A percentile compares a stretch with the other conserved stretches of the same genome.
These are phyloP conservation scores for Neurospora discreta DNA, from an alignment of 495 filamentous ascomycete species.

Conservation along the genomic window DNA sequence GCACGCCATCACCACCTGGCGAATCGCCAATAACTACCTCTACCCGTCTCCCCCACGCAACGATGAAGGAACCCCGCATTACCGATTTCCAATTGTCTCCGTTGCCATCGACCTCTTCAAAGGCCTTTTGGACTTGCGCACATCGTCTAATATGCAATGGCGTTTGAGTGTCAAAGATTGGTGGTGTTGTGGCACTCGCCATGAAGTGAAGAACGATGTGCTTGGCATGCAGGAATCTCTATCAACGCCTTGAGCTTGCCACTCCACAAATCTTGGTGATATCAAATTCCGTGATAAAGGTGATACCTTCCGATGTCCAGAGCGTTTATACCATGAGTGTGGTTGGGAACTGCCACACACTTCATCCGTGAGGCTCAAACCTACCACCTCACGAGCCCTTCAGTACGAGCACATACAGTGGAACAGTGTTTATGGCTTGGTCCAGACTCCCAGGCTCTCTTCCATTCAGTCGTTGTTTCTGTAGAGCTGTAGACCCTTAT, in stretches of 20 bases:
- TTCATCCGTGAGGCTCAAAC: not conserved
- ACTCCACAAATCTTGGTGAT: no score
- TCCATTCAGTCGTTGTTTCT: not conserved
- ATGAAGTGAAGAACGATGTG: no score
- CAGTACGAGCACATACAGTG: not conserved
- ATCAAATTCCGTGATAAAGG: no score
- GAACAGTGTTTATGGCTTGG: not conserved
- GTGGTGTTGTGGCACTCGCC: not conserved
- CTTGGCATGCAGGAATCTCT: no score
- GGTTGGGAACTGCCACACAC: not conserved
- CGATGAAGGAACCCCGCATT: not conserved
- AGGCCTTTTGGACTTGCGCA: not conserved
- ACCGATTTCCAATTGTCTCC: not conserved
- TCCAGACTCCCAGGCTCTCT: not conserved
- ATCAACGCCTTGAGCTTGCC: no score
- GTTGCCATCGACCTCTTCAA: not conserved
- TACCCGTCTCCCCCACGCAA: not conserved
- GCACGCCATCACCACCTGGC: slow-evolving; percentile 9
- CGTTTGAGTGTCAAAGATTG: not conserved
- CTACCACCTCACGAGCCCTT: not conserved
- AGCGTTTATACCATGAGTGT: not conserved
- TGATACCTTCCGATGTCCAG: not conserved
- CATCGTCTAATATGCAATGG: not conserved
- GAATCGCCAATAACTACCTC: not conserved
- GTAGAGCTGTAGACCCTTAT: not conserved